Conservation (phyloP, 148 eudicot species). For the Spergularia marina region DNA sequence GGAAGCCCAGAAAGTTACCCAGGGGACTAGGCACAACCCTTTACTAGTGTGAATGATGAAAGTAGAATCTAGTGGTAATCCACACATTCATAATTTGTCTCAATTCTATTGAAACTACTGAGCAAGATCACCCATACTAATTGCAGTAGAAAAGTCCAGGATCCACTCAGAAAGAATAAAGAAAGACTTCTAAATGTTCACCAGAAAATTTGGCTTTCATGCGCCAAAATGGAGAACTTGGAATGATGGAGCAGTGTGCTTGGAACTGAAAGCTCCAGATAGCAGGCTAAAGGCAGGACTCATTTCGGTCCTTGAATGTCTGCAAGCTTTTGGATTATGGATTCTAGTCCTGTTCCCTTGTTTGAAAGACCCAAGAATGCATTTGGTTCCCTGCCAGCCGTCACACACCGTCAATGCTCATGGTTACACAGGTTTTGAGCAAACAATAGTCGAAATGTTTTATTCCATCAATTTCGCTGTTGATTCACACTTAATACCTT, state of each 20-base stretch:
- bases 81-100: background rate
- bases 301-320: conserved; percentile 28
- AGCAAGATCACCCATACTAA: conserved; percentile 13
- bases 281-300: conserved; percentile 26
- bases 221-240: conserved; percentile 33
- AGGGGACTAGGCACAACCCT: background rate
- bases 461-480: conserved; percentile 3
- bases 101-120: background rate
- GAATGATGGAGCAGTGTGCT: conserved; percentile 26
- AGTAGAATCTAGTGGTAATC: background rate
- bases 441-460: conserved; percentile 15
- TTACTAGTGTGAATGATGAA: background rate
- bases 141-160: conserved; percentile 5
- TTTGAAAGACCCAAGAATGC: conserved; percentile 53
- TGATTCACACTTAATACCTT: conserved; percentile 1
- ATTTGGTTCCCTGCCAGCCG: conserved; percentile 56
- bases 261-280: conserved; percentile 30
- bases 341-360: conserved; percentile 34
- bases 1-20: background rate
- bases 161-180: conserved; percentile 12
- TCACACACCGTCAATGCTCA: conserved; percentile 23
- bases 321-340: conserved; percentile 30
- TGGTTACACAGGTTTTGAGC: conserved; percentile 1
- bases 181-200: conserved; percentile 27
- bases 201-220: conserved; percentile 42